A percentile compares a stretch with the other conserved stretches of the same genome.
These are phyloP conservation scores for Stereocaulon alpinum DNA, from an alignment of 495 filamentous ascomycete species.

Conservation along the genomic window DNA sequence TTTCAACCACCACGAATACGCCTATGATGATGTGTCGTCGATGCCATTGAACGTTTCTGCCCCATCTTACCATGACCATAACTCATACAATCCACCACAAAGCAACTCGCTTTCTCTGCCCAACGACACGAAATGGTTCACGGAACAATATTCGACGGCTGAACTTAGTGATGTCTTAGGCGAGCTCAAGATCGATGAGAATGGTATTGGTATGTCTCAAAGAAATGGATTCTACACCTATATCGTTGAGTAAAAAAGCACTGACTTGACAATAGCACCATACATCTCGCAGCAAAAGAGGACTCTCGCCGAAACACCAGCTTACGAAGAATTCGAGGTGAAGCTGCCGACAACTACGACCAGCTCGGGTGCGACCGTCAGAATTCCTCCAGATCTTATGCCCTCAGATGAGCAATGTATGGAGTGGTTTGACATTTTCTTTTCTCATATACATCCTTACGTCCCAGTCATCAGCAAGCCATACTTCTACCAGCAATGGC, in stretches of 20 bases:
- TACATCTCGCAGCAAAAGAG: constrained; percentile 74
- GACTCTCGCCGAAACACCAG: constrained; percentile 55
- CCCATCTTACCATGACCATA: constrained; percentile 11
- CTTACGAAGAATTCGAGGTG: constrained; percentile 66
- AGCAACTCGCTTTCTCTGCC: constrained; percentile 2
- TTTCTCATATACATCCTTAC: constrained; percentile 87
- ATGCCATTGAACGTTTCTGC: constrained; percentile 16
- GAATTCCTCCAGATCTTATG: constrained; percentile 92
- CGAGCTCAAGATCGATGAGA: constrained; percentile 77
- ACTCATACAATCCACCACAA: constrained; percentile 9
- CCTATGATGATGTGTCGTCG: constrained; percentile 20
- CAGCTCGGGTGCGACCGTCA: constrained; percentile 62
- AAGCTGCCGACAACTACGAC: constrained; percentile 55
- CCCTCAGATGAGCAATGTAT: constrained; percentile 73
- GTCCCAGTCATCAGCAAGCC: constrained; percentile 83
- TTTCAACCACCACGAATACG: constrained; percentile 22
- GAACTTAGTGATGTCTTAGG: constrained; percentile 74
- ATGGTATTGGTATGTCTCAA: constrained; percentile 63
- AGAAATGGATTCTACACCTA: neutral
- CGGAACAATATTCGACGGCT: constrained; percentile 57
- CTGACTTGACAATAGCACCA: constrained; percentile 48
- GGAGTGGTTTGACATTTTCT: constrained; percentile 88
- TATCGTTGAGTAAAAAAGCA: constrained; percentile 12
- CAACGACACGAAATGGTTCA: constrained; percentile 19
- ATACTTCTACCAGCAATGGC: constrained; percentile 87